Evolutionary conservation across 78 protist species (phyloP).

Genomic region (slime mould (Dictyostelium discoideum)): dicty_2.7 NC_007089.4:1549001-1549500

Average conservation of each 20-base stretch:
- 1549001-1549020: not conserved
- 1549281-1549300: slow-evolving; percentile 76
- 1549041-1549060: not conserved
- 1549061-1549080: slow-evolving; percentile 54
- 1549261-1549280: slow-evolving; percentile 85
- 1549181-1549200: slow-evolving; percentile 65
- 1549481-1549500: slow-evolving; percentile 57
- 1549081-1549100: slow-evolving; percentile 43
- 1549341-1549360: slow-evolving; percentile 56
- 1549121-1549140: slow-evolving; percentile 39
- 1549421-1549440: slow-evolving; percentile 75
- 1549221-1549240: slow-evolving; percentile 40
- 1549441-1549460: slow-evolving; percentile 63
- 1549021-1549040: not conserved
- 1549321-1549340: not conserved
- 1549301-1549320: slow-evolving; percentile 61
- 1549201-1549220: slow-evolving; percentile 35
- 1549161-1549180: slow-evolving; percentile 66
- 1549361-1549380: slow-evolving; percentile 59
- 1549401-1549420: slow-evolving; percentile 63
- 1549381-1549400: slow-evolving; percentile 77
- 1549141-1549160: slow-evolving; percentile 71
- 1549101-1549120: slow-evolving; percentile 8
- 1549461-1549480: slow-evolving; percentile 73
- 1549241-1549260: slow-evolving; percentile 68